Percentiles rank a stretch among this genome's conserved stretches.
Conservation (phyloP, 2,329 filamentous ascomycete species). For the Penicillium sp. region DNA sequence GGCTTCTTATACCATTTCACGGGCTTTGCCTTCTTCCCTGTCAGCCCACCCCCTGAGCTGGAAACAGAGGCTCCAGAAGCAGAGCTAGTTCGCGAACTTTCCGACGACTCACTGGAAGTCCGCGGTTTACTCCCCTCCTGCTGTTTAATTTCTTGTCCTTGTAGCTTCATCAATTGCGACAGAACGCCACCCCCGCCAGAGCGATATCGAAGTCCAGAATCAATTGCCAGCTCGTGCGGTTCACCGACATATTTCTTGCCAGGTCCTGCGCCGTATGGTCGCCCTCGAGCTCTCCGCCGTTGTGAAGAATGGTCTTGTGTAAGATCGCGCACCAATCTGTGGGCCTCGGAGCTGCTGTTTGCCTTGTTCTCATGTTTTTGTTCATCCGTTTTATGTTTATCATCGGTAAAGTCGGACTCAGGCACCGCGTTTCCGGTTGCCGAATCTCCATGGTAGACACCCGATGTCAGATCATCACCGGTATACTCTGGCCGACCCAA, state of each 20-base stretch:
- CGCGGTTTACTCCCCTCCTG: slow-evolving; percentile 6
- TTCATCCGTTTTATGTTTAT: slow-evolving; percentile 31
- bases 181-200: slow-evolving; percentile 32
- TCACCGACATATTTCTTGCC: slow-evolving; percentile 11
- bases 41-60: slow-evolving; percentile 4
- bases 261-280: slow-evolving; percentile 9
- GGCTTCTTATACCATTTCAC: slow-evolving; percentile 35
- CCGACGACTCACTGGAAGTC: slow-evolving; percentile 13
- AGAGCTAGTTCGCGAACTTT: background rate
- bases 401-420: slow-evolving; percentile 28
- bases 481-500: slow-evolving; percentile 23
- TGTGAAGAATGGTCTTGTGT: slow-evolving; percentile 26
- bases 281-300: slow-evolving; percentile 16
- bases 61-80: background rate
- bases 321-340: slow-evolving; percentile 33
- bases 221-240: slow-evolving; percentile 7
- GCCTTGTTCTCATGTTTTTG: slow-evolving; percentile 25
- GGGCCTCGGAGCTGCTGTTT: slow-evolving; percentile 29
- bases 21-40: slow-evolving; percentile 19
- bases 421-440: slow-evolving; percentile 25
- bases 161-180: slow-evolving; percentile 32
- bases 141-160: slow-evolving; percentile 6
- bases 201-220: slow-evolving; percentile 21
- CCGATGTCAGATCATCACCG: slow-evolving; percentile 28
- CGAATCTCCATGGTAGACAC: slow-evolving; percentile 27